phyloP scores from a whole-genome alignment of 768 basidiomycete genomes.

The Trametes meyenii region DNA sequence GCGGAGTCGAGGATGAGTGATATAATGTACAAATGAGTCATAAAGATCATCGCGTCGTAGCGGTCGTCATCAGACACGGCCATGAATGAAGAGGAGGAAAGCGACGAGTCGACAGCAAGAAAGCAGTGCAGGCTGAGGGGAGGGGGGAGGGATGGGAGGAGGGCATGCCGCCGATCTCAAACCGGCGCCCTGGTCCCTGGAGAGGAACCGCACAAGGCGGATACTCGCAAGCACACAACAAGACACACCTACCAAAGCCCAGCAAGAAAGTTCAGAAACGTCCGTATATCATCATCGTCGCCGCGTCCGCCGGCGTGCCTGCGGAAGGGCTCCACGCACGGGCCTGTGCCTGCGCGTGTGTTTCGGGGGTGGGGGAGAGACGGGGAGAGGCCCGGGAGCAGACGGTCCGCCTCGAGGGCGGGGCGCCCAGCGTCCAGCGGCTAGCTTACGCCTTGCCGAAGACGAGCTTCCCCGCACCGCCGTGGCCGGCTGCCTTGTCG shows the following conservation, averaged over 20 bases:
- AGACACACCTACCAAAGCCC: constrained; percentile 20
- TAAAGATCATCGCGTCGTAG: constrained; percentile 23
- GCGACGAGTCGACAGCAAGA: constrained; percentile 15
- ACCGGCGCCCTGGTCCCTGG: constrained; percentile 11
- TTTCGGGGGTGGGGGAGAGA: neutral
- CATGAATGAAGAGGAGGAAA: constrained; percentile 3
- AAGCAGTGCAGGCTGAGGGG: constrained; percentile 14
- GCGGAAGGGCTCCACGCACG: neutral
- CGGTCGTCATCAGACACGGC: constrained; percentile 17
- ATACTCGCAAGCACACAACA: constrained; percentile 1
- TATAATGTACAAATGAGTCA: constrained; percentile 25
- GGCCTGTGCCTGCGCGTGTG: neutral
- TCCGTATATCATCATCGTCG: constrained; percentile 21
- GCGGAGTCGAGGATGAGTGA: constrained; percentile 13
- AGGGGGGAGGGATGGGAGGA: neutral
- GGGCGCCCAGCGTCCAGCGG: neutral
- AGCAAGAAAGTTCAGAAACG: constrained; percentile 18
- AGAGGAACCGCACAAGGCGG: neutral
- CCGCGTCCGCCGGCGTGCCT: neutral
- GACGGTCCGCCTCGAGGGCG: neutral
- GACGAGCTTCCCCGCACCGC: constrained; percentile 50
- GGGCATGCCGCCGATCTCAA: constrained; percentile 13
- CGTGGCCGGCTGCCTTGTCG: constrained; percentile 45
- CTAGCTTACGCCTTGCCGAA: constrained; percentile 44
- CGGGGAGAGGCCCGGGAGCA: neutral